These are phyloP conservation scores for Neonectria punicea DNA, from an alignment of 2,329 filamentous ascomycete species.

Conservation along the genomic window DNA sequence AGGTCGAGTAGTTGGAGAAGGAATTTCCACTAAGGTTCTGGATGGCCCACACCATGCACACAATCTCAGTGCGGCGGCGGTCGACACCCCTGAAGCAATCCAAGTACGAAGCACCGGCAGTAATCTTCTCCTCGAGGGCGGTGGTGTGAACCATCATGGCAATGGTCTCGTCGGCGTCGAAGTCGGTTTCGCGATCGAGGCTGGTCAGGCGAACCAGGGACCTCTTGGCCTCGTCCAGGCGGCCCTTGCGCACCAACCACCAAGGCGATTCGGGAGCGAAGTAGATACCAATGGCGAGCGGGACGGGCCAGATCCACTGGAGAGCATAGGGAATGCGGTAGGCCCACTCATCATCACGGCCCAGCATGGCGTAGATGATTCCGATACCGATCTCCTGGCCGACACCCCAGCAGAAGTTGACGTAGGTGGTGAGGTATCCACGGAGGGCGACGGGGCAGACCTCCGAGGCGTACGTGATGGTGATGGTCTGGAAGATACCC, in stretches of 20 bases:
- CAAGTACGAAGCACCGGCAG: conserved; percentile 76
- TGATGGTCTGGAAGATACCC: conserved; percentile 68
- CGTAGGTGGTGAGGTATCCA: conserved; percentile 77
- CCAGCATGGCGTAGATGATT: conserved; percentile 76
- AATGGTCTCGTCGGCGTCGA: conserved; percentile 85
- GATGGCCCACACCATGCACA: conserved; percentile 72
- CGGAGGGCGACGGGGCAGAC: conserved; percentile 78
- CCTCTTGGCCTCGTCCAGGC: conserved; percentile 72
- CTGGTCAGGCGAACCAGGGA: conserved; percentile 74
- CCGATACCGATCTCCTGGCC: conserved; percentile 79
- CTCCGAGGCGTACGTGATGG: conserved; percentile 75
- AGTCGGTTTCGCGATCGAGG: conserved; percentile 71
- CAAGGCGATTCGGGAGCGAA: conserved; percentile 78
- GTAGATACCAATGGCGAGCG: conserved; percentile 71
- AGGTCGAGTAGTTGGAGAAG: conserved; percentile 73
- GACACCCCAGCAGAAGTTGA: conserved; percentile 83
- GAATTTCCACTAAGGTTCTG: conserved; percentile 72
- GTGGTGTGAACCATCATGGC: conserved; percentile 95
- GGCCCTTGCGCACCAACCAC: conserved; percentile 79
- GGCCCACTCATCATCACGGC: conserved; percentile 73
- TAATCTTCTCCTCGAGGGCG: conserved; percentile 80
- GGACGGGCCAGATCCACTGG: conserved; percentile 83
- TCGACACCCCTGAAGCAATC: conserved; percentile 88
- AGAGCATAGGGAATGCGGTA: conserved; percentile 77
- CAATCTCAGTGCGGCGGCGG: conserved; percentile 78